These are phyloP conservation scores for Cyberlindnera americana DNA, from an alignment of 805 yeast species.

Conservation along the genomic window DNA sequence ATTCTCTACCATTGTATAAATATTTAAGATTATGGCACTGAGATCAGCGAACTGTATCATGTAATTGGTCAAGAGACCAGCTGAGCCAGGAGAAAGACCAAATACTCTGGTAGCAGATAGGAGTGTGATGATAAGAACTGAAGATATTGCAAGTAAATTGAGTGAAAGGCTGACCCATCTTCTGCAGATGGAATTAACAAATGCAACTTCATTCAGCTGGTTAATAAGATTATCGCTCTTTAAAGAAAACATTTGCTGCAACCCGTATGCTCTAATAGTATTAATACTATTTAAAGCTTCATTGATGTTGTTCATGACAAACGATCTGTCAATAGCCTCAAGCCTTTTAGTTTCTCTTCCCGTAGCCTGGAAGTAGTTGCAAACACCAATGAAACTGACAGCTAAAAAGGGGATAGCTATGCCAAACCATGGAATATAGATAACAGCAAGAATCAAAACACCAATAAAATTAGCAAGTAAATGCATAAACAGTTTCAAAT, in stretches of 20 bases:
- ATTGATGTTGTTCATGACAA: constrained; percentile 64
- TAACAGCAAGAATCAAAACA: constrained; percentile 60
- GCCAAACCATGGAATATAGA: constrained; percentile 74
- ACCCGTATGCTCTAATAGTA: constrained; percentile 57
- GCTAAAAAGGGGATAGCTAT: constrained; percentile 52
- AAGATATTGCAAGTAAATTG: constrained; percentile 45
- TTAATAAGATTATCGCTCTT: constrained; percentile 47
- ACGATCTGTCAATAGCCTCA: constrained; percentile 67
- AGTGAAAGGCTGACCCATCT: constrained; percentile 65
- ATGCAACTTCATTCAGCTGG: constrained; percentile 64
- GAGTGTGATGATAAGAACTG: constrained; percentile 51
- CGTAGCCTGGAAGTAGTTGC: constrained; percentile 61
- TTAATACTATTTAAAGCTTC: constrained; percentile 63
- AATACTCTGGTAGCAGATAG: constrained; percentile 58
- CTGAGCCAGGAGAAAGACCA: constrained; percentile 52
- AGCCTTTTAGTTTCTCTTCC: constrained; percentile 74
- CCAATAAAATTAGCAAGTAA: constrained; percentile 42
- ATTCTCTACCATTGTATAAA: constrained; percentile 65
- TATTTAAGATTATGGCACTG: constrained; percentile 35
- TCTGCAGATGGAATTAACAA: constrained; percentile 56
- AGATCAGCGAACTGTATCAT: constrained; percentile 45
- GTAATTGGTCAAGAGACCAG: constrained; percentile 66
- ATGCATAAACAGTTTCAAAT: constrained; percentile 51
- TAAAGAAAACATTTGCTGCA: constrained; percentile 39
- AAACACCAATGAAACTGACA: constrained; percentile 38